Percentiles rank a stretch among this genome's conserved stretches.
phyloP scores from a whole-genome alignment of 306 rosid species.

The Oxytropis ochrocephala region DNA sequence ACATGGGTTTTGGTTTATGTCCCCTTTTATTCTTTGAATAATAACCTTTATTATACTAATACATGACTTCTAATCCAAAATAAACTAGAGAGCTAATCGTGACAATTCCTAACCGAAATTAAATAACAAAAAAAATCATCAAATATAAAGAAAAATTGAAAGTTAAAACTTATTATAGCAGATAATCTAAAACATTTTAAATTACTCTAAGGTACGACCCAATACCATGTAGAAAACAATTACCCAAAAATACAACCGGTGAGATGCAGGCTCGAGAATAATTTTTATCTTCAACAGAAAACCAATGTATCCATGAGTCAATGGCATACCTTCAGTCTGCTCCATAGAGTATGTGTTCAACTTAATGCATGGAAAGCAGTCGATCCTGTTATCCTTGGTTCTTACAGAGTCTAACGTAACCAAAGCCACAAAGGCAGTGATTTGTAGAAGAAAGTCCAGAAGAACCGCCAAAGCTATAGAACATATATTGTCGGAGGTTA shows the following conservation, averaged over 20 bases:
- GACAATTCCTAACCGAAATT: not conserved
- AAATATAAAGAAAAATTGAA: not conserved
- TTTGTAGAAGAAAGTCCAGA: slow-evolving; percentile 87
- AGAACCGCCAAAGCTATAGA: slow-evolving; percentile 89
- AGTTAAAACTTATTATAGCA: not conserved
- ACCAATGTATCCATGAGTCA: not conserved
- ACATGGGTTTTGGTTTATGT: too few species aligned
- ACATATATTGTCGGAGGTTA: slow-evolving; percentile 10
- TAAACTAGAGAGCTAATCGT: not conserved
- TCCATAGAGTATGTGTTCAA: slow-evolving; percentile 39
- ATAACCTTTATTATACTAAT: not conserved
- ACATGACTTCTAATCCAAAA: not conserved
- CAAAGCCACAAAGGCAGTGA: slow-evolving; percentile 87
- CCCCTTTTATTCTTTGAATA: not conserved
- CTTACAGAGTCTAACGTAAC: slow-evolving; percentile 73
- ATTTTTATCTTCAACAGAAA: slow-evolving; percentile 1
- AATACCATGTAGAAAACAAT: not conserved
- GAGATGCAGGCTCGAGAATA: not conserved
- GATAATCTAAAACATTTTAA: not conserved
- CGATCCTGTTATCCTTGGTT: slow-evolving; percentile 75
- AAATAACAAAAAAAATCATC: not conserved
- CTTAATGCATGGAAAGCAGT: slow-evolving; percentile 90
- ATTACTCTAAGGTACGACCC: not conserved
- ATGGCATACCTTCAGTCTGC: slow-evolving; percentile 57
- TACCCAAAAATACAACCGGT: not conserved